Evolutionary conservation across 2,329 filamentous ascomycete genomes (phyloP).

Genomic region (Penicillium digitatum): DNA sequence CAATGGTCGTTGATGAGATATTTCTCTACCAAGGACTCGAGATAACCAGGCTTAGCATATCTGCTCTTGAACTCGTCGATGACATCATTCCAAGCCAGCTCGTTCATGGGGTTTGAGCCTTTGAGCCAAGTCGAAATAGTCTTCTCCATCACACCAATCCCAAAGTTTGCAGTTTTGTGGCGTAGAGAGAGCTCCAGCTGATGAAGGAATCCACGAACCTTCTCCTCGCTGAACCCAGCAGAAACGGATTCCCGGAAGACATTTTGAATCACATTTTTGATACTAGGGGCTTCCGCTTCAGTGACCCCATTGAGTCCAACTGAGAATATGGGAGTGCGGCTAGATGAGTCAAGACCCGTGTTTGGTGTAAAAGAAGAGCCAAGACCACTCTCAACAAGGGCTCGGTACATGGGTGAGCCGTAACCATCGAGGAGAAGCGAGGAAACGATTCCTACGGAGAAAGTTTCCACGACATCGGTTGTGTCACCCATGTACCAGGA

Average conservation of each 20-base stretch:
- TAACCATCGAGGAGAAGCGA: conserved; percentile 89
- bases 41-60: conserved; percentile 70
- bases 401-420: conserved; percentile 85
- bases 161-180: conserved; percentile 95
- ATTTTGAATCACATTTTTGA: conserved; percentile 69
- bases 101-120: conserved; percentile 85
- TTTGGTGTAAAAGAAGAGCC: conserved; percentile 95
- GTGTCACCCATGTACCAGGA: conserved; percentile 89
- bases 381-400: conserved; percentile 81
- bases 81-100: conserved; percentile 86
- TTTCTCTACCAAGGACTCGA: conserved; percentile 81
- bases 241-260: conserved; percentile 66
- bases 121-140: conserved; percentile 94
- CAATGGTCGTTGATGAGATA: conserved; percentile 85
- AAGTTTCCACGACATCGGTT: conserved; percentile 78
- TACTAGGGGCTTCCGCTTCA: conserved; percentile 69
- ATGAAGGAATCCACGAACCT: conserved; percentile 90
- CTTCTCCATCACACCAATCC: conserved; percentile 82
- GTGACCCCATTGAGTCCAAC: conserved; percentile 88
- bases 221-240: conserved; percentile 80
- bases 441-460: conserved; percentile 76
- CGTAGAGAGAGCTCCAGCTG: conserved; percentile 90
- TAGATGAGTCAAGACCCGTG: conserved; percentile 80
- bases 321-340: conserved; percentile 76
- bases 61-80: conserved; percentile 75